Evolutionary conservation across 768 basidiomycete genomes (phyloP).

Genomic region (Suillus subaureus): DNA sequence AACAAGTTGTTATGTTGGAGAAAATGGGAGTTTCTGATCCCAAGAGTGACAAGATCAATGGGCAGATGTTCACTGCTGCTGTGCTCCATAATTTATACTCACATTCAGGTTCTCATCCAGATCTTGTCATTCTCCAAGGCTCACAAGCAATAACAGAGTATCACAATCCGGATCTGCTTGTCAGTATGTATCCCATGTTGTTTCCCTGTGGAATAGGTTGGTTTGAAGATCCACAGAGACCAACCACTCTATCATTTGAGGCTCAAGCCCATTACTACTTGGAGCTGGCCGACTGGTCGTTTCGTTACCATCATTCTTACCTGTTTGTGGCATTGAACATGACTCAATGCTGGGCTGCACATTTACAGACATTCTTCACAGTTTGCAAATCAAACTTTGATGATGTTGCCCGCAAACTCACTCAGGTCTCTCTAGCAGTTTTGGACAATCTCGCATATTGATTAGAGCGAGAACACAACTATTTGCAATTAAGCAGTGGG

Average conservation of each 20-base stretch:
- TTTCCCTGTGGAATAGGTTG: slow-evolving; percentile 35
- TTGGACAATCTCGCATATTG: too few species aligned
- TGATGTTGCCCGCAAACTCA: too few species aligned
- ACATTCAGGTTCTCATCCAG: slow-evolving; percentile 11
- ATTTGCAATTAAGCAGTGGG: too few species aligned
- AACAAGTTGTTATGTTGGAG: slow-evolving; percentile 21
- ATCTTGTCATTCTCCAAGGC: slow-evolving; percentile 26
- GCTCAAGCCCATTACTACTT: slow-evolving; percentile 27
- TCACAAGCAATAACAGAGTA: slow-evolving; percentile 30
- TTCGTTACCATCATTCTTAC: slow-evolving; percentile 28
- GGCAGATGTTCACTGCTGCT: slow-evolving; percentile 23
- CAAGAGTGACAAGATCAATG: slow-evolving; percentile 25
- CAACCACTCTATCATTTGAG: slow-evolving; percentile 15
- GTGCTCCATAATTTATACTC: slow-evolving; percentile 27
- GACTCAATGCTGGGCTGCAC: slow-evolving; percentile 12
- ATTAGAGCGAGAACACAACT: too few species aligned
- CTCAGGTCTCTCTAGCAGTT: too few species aligned
- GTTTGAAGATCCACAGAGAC: slow-evolving; percentile 27
- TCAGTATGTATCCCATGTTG: slow-evolving; percentile 33
- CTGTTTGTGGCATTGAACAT: slow-evolving; percentile 33
- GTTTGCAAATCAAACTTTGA: not conserved
- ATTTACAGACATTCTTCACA: not conserved
- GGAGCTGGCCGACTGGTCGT: slow-evolving; percentile 18
- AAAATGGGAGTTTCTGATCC: slow-evolving; percentile 34
- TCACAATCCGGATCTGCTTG: slow-evolving; percentile 33